phyloP scores from a whole-genome alignment of 129 eudicot genomes.

The Artemisia argyi region DNA sequence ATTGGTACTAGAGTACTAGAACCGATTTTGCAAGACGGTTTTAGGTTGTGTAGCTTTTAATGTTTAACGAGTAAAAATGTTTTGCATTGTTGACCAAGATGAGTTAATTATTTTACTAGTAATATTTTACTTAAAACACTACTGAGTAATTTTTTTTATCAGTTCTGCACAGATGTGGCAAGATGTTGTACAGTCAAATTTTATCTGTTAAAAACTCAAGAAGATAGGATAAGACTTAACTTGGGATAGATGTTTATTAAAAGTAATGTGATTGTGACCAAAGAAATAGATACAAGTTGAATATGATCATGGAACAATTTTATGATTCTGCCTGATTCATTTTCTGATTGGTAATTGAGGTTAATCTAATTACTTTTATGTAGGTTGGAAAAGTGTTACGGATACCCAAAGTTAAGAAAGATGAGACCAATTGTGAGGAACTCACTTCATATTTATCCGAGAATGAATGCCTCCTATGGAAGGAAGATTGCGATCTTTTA shows the following conservation, averaged over 20 bases:
- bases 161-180: constrained; percentile 4
- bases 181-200: not conserved
- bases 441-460: constrained; percentile 48
- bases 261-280: not conserved
- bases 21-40: no score
- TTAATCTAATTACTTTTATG: constrained; percentile 13
- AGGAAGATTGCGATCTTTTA: constrained; percentile 51
- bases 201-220: no score
- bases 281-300: constrained; percentile 7
- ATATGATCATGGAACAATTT: not conserved
- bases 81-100: no score
- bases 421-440: constrained; percentile 48
- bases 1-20: no score
- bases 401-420: constrained; percentile 59
- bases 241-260: not conserved
- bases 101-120: not conserved
- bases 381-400: constrained; percentile 92
- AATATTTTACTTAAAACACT: not conserved
- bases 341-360: not conserved
- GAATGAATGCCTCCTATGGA: constrained; percentile 77
- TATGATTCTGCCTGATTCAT: constrained; percentile 7
- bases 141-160: not conserved
- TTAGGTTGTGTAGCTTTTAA: no score
- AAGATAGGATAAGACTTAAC: not conserved
- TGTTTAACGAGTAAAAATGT: no score